Evolutionary conservation across 495 filamentous ascomycete genomes (phyloP), one percentile per base, ranked within the genome.

Genomic region (Lentithecium fluviatile): DNA sequence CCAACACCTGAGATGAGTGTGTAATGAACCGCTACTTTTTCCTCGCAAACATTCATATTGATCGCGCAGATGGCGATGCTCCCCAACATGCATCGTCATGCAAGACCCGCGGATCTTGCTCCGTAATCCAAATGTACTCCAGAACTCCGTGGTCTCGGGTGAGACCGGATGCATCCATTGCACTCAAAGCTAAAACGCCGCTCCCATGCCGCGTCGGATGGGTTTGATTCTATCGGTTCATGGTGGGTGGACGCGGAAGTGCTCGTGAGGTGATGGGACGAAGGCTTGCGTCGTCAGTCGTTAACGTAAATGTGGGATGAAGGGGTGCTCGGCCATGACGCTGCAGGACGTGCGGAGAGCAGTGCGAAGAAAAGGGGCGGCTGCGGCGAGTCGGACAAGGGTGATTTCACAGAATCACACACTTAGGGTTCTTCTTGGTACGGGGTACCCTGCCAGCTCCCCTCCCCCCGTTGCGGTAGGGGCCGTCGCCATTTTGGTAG

Each of bases 401-500:
- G 7, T 26, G 17, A 5, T 20, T 32, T 66, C 56, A 65, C 45
- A 66, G 58, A 45, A 66, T 62, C 3, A 62, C 57, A 43, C 64
- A 66, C 23, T 62, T 66, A 3, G 52, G 37, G 24, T 42, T 52
- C 1, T 66, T 26, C 29, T 62, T 45, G 26, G 12, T 13, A 21
- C 52, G 47, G 37, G 3, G 40, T 11, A 24, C 19, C 6, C 49
- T 45, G 50, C 26, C 13, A 15, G 21, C 29, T 37, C 25, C 2
- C 15, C 21, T n/a, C 29, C 56, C 23, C 4, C 17, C 34, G 25
- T 46, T 36, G 43, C n/a, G 19, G 45, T 45, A 21, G 19, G n/a
- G 38, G 15, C n/a, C 36, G 15, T 43, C 12, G 6, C 47, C n/a
- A n/a, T n/a, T n/a, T n/a, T n/a, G n/a, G n/a, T n/a, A n/a, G n/a